A percentile compares a stretch with the other conserved stretches of the same genome.
These are phyloP conservation scores for Flammula alnicola DNA, from an alignment of 1,284 basidiomycete species.

Conservation along the genomic window DNA sequence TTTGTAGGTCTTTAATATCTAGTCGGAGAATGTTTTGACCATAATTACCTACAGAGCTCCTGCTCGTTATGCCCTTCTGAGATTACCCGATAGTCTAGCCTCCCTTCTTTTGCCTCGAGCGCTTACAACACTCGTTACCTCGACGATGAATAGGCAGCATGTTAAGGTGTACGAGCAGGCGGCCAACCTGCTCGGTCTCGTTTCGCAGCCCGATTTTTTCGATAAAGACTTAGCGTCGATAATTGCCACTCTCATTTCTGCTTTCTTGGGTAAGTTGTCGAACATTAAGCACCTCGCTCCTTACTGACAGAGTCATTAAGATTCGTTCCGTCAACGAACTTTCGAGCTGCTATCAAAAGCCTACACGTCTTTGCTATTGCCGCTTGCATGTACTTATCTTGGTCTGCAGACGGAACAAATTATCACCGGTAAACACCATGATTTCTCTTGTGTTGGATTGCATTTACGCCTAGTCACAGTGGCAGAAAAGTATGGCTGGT, in stretches of 20 bases:
- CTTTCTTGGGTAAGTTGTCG: slow-evolving; percentile 53
- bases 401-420: slow-evolving; percentile 54
- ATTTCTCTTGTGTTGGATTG: slow-evolving; percentile 3
- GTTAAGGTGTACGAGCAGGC: slow-evolving; percentile 55
- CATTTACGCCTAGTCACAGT: slow-evolving; percentile 34
- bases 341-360: slow-evolving; percentile 59
- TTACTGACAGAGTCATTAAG: slow-evolving; percentile 15
- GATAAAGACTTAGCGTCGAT: slow-evolving; percentile 49
- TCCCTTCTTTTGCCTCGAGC: slow-evolving; percentile 47
- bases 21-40: slow-evolving; percentile 9
- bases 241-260: slow-evolving; percentile 45
- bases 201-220: slow-evolving; percentile 46
- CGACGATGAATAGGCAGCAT: slow-evolving; percentile 58
- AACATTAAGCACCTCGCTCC: slow-evolving; percentile 30
- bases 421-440: slow-evolving; percentile 43
- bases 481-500: slow-evolving; percentile 51
- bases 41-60: slow-evolving; percentile 47
- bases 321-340: slow-evolving; percentile 56
- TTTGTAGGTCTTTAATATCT: slow-evolving; percentile 45
- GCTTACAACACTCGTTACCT: slow-evolving; percentile 50
- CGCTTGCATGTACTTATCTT: slow-evolving; percentile 59
- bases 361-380: slow-evolving; percentile 61
- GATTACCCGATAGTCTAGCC: slow-evolving; percentile 53
- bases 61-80: slow-evolving; percentile 56
- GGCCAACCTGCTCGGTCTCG: slow-evolving; percentile 44